These are phyloP conservation scores for Sphaerulina vaccinii DNA, from an alignment of 2,329 filamentous ascomycete species.

Conservation along the genomic window DNA sequence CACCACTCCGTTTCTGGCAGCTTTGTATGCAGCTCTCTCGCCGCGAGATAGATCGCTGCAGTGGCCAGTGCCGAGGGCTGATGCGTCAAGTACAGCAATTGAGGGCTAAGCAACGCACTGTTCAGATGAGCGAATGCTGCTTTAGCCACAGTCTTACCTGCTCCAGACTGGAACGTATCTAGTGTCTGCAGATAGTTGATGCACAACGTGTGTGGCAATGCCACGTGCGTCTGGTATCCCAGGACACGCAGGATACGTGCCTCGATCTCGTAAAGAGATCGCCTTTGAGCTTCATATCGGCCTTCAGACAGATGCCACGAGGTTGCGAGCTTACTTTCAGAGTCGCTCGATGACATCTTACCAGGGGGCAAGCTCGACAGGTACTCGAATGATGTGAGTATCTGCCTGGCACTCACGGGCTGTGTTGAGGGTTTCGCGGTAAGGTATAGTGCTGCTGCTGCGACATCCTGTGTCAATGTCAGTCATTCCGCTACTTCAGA, in stretches of 20 bases:
- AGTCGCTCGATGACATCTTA: slow-evolving; percentile 38
- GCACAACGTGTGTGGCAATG: slow-evolving; percentile 80
- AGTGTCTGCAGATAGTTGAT: slow-evolving; percentile 92
- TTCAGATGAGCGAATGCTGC: slow-evolving; percentile 79
- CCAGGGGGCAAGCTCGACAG: slow-evolving; percentile 64
- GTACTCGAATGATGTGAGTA: slow-evolving; percentile 83
- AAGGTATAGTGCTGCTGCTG: slow-evolving; percentile 77
- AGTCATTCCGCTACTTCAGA: slow-evolving; percentile 6
- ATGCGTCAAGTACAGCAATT: slow-evolving; percentile 86
- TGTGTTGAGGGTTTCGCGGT: slow-evolving; percentile 77
- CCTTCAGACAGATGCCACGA: slow-evolving; percentile 66
- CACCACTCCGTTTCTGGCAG: slow-evolving; percentile 88
- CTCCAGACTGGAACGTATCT: slow-evolving; percentile 57
- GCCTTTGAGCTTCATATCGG: slow-evolving; percentile 64
- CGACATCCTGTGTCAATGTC: slow-evolving; percentile 62
- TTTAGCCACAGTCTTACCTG: slow-evolving; percentile 57
- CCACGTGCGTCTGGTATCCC: slow-evolving; percentile 80
- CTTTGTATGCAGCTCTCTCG: slow-evolving; percentile 71
- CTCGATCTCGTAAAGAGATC: slow-evolving; percentile 70
- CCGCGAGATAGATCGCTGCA: slow-evolving; percentile 86
- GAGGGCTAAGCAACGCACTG: slow-evolving; percentile 78
- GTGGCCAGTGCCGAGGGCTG: slow-evolving; percentile 84
- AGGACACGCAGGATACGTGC: slow-evolving; percentile 72
- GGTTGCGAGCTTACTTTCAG: slow-evolving; percentile 9
- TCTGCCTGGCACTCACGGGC: slow-evolving; percentile 72